phyloP scores from a whole-genome alignment of 2,329 filamentous ascomycete species.

The Colletotrichum tofieldiae region DNA sequence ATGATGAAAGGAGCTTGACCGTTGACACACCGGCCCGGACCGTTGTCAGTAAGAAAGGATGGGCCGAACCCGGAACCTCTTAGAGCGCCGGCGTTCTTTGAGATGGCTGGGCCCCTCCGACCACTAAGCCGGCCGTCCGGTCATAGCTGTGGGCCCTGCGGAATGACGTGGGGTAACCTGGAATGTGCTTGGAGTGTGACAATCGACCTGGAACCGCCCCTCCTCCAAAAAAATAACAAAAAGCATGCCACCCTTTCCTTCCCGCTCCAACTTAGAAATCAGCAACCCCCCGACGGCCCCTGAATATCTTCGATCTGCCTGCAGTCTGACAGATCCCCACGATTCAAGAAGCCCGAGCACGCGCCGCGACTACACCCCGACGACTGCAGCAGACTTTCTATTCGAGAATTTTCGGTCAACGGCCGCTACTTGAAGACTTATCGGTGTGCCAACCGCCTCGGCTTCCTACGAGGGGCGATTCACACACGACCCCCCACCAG shows the following conservation, averaged over 20 bases:
- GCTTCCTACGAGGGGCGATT: background rate
- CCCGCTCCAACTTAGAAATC: conserved; percentile 15
- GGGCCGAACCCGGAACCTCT: conserved; percentile 31
- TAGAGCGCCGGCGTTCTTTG: conserved; percentile 19
- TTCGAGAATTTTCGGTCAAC: conserved; percentile 33
- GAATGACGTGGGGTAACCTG: conserved; percentile 41
- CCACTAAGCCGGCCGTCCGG: conserved; percentile 6
- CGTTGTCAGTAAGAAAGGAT: conserved; percentile 8
- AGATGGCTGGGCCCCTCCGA: conserved; percentile 3
- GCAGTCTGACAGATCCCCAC: conserved; percentile 25
- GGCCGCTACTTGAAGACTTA: background rate
- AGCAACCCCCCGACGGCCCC: conserved; percentile 26
- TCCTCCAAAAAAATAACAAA: conserved; percentile 34
- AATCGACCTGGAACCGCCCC: conserved; percentile 16
- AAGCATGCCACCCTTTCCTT: conserved; percentile 30
- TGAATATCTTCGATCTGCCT: conserved; percentile 31
- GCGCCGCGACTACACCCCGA: background rate
- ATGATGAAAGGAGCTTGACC: background rate
- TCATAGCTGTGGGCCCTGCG: background rate
- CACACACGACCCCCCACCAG: conserved; percentile 32
- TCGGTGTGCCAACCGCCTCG: background rate
- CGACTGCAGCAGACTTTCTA: background rate
- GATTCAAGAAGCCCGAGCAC: conserved; percentile 7
- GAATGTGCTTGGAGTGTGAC: conserved; percentile 1
- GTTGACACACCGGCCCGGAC: conserved; percentile 21